phyloP scores from a whole-genome alignment of 208 protist species.

The Crithidia sp. region DNA sequence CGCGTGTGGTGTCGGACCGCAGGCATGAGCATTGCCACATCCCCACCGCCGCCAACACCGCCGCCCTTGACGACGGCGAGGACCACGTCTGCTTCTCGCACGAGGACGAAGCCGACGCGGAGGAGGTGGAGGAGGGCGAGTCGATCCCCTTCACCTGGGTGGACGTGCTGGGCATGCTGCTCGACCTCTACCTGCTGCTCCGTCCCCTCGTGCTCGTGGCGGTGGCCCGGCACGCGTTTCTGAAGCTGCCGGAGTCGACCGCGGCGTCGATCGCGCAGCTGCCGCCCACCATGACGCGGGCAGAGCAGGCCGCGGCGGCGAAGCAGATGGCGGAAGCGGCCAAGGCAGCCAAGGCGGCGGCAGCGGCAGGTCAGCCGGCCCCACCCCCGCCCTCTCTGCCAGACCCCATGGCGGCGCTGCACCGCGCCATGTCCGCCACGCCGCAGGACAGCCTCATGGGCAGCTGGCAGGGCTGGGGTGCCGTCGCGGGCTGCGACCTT shows the following conservation, averaged over 20 bases:
- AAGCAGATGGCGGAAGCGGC: conserved; percentile 21
- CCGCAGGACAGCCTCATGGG: conserved; percentile 46
- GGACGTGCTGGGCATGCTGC: conserved; percentile 72
- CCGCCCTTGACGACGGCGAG: conserved; percentile 7
- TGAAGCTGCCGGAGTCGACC: conserved; percentile 22
- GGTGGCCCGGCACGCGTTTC: conserved; percentile 53
- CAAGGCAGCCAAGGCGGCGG: conserved; percentile 11
- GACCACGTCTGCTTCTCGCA: conserved; percentile 23
- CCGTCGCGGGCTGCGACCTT: conserved; percentile 60
- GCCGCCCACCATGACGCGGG: conserved; percentile 10
- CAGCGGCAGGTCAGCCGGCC: background rate
- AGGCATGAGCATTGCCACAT: conserved; percentile 34
- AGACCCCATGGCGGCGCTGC: conserved; percentile 23
- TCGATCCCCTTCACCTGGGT: conserved; percentile 62
- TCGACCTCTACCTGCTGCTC: conserved; percentile 70
- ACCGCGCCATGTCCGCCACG: conserved; percentile 38
- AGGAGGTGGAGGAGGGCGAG: conserved; percentile 36
- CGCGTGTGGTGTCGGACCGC: conserved; percentile 60
- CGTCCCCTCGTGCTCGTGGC: conserved; percentile 71
- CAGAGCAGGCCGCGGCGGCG: conserved; percentile 20
- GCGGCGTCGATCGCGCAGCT: conserved; percentile 33
- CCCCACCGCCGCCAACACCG: conserved; percentile 3
- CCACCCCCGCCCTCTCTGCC: conserved; percentile 5
- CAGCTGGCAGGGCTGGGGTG: conserved; percentile 61
- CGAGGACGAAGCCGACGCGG: conserved; percentile 19